Base-by-base conservation (phyloP, 331 rosid species). In the Quercus tomentella region DNA sequence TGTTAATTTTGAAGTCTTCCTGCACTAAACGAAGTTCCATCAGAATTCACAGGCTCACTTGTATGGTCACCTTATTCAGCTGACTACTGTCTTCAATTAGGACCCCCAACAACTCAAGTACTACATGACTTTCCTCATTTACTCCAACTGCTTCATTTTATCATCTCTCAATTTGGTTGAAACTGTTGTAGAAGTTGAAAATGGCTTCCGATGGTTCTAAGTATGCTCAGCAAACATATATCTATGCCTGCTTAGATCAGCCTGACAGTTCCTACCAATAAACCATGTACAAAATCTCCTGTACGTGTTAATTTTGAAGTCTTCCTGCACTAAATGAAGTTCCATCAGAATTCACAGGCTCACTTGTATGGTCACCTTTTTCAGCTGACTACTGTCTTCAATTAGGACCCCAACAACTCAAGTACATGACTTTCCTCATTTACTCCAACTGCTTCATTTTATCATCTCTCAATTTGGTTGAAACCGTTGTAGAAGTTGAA, bases 351-450 rank as follows among this genome's bases (percentile, higher is more conserved):
- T 26, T 26, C 30, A 26, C 30, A 26, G 30, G 30, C 30, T 26
- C 30, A 26, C 30, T 26, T 26, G 30, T 26, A 26, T 26, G 30
- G 30, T 26, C 30, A 26, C 30, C 30, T 26, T 26, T 2, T 26
- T 26, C 30, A 26, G 30, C 30, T 26, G 30, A 26, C 30, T 2
- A 26, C 0, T 26, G 30, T 26, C 30, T 26, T 26, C 30, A 26
- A 26, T 26, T 26, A 45, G 92, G 94, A 80, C 87, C 96, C 93
- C 94, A 90, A 4, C 76, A 80, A 41, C 88, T 90, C 81, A 92
- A 86, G 82, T 85, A 89, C 92, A 91, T 88, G 49, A 89, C 88
- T 3, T 65, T 88, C 78, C 89, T 88, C 0, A 79, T 79, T 73
- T 91, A 84, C 54, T 88, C 94, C 80, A 85, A 77, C 26, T 81